Conservation (phyloP, 2,329 filamentous ascomycete genomes). For the Talaromyces marneffei region DNA sequence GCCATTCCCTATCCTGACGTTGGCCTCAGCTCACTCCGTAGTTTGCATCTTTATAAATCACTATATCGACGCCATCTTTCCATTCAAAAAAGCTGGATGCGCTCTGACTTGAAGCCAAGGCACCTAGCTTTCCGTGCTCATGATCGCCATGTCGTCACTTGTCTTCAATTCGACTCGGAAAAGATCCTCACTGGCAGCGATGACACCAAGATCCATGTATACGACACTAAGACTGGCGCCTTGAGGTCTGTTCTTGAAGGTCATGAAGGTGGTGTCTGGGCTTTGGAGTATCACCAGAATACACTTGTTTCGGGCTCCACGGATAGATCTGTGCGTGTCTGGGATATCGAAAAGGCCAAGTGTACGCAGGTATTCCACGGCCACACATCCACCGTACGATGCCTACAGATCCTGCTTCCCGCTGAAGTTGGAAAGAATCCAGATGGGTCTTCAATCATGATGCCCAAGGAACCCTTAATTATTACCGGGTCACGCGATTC, state of each 20-base stretch:
- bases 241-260: conserved; percentile 78
- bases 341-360: conserved; percentile 90
- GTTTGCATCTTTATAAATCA: conserved; percentile 91
- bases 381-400: conserved; percentile 94
- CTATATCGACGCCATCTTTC: conserved; percentile 89
- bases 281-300: conserved; percentile 91
- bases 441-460: conserved; percentile 72
- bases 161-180: conserved; percentile 93
- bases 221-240: conserved; percentile 91
- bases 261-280: conserved; percentile 97
- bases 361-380: conserved; percentile 96
- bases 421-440: conserved; percentile 65
- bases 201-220: conserved; percentile 95
- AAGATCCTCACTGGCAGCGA: conserved; percentile 98
- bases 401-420: conserved; percentile 88
- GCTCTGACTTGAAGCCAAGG: conserved; percentile 69
- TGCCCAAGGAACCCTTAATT: conserved; percentile 90
- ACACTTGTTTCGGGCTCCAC: conserved; percentile 93
- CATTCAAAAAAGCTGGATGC: conserved; percentile 89
- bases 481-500: conserved; percentile 97
- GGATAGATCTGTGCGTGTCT: conserved; percentile 95
- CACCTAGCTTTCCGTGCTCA: conserved; percentile 97
- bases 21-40: conserved; percentile 70
- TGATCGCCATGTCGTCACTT: conserved; percentile 93
- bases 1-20: conserved; percentile 77